These are phyloP conservation scores for Naganishia antarctica DNA, from an alignment of 768 basidiomycete genomes.

Conservation along the genomic window DNA sequence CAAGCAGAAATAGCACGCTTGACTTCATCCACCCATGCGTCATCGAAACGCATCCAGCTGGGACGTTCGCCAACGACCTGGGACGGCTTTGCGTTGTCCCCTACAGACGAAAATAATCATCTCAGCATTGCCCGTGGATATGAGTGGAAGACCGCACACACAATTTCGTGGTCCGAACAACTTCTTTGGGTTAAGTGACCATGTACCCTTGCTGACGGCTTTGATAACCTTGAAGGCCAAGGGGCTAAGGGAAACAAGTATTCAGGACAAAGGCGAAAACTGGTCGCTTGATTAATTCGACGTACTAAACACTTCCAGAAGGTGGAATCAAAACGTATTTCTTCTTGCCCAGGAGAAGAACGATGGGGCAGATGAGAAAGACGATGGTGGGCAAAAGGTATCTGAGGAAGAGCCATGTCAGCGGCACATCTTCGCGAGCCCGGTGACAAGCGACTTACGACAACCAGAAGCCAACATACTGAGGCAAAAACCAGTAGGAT, in stretches of 20 bases:
- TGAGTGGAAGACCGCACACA: background rate
- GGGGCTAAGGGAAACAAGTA: constrained; percentile 15
- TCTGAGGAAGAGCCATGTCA: background rate
- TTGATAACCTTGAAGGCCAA: constrained; percentile 4
- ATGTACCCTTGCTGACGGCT: constrained; percentile 16
- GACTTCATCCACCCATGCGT: constrained; percentile 27
- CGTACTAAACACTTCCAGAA: constrained; percentile 26
- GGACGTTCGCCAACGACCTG: constrained; percentile 11
- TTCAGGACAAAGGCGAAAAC: too few species aligned
- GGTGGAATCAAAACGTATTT: constrained; percentile 37
- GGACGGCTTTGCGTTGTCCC: constrained; percentile 23
- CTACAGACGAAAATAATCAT: background rate
- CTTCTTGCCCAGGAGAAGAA: constrained; percentile 36
- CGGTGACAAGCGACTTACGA: constrained; percentile 7
- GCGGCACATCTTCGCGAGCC: background rate
- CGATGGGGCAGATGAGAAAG: constrained; percentile 36
- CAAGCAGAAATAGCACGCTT: constrained; percentile 25
- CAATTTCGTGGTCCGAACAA: constrained; percentile 27
- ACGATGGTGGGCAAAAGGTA: constrained; percentile 32
- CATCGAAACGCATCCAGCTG: constrained; percentile 22
- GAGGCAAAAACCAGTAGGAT: background rate
- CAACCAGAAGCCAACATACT: constrained; percentile 27
- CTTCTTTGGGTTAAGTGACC: constrained; percentile 18
- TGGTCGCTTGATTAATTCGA: background rate
- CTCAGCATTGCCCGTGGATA: background rate